Percentiles rank a stretch among this genome's conserved stretches.
phyloP scores from a whole-genome alignment of 1,139 yeast species.

The Kluyveromyces sp. region DNA sequence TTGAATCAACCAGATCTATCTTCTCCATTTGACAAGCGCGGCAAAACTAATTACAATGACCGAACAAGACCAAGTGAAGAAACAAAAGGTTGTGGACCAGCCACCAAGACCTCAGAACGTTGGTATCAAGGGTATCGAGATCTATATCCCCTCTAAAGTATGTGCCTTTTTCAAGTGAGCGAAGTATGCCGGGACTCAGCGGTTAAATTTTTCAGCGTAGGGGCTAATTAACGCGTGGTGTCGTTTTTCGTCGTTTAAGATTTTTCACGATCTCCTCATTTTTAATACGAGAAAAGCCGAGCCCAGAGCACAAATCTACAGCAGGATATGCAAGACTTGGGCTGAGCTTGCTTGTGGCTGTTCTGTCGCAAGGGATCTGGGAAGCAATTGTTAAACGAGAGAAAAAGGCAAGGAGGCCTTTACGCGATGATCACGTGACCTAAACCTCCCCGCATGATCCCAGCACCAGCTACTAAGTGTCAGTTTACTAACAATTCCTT shows the following conservation, averaged over 20 bases:
- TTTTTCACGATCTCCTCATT: neutral
- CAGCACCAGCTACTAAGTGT: no score
- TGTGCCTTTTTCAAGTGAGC: slow-evolving; percentile 19
- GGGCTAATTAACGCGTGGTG: no score
- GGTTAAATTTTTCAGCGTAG: no score
- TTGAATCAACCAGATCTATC: no score
- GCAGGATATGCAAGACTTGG: no score
- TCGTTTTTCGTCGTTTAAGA: slow-evolving; percentile 3
- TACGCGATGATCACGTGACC: neutral
- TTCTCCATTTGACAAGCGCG: neutral
- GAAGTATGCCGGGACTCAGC: neutral
- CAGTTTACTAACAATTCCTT: neutral
- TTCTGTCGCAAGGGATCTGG: no score
- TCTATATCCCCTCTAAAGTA: slow-evolving; percentile 72
- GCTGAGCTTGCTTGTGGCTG: no score
- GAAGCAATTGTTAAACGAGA: no score
- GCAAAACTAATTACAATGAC: slow-evolving; percentile 19
- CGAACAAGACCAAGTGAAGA: slow-evolving; percentile 27
- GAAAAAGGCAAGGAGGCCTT: no score
- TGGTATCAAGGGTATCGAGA: slow-evolving; percentile 94
- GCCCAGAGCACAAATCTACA: no score
- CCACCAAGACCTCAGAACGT: slow-evolving; percentile 56
- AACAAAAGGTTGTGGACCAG: slow-evolving; percentile 24
- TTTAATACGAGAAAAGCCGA: slow-evolving; percentile 6
- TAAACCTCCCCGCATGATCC: no score